Evolutionary conservation across 2,329 filamentous ascomycete genomes (phyloP), one percentile per base, ranked within the genome.

Genomic region (Helminthosporium solani): DNA sequence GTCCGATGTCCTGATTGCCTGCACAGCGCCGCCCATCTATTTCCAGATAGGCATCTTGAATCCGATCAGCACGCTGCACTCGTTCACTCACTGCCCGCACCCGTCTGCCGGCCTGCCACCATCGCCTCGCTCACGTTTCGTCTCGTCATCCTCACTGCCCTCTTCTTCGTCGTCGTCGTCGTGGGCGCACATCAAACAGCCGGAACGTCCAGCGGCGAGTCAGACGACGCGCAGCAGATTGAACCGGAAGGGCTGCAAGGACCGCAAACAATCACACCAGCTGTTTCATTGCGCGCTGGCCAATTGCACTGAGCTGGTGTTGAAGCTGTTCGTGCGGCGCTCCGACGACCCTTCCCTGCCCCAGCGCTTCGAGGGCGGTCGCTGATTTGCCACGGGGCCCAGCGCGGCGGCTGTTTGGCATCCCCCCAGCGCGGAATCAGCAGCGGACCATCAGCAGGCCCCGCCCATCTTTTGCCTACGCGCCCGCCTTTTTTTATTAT

Each of bases 221-320:
- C 64, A 64, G 43, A 43, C 18, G 44, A 37, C 33, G 44, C 44
- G 35, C 40, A 47, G 45, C 42, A 36, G 33, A 40, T 40, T 45
- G 47, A 52, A 30, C 52, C 44, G 46, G 52, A 48, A 49, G 47
- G 56, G 57, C 63, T 70, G 66, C 66, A 70, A 63, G 66, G 61
- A 55, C 61, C 37, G 50, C 58, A 63, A 50, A 47, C 61, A 56
- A 67, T 68, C 65, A 68, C 67, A 67, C 63, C 45, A 49, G 48
- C 53, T 56, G 63, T 65, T 67, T 67, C 63, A 61, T 51, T 56
- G 44, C 30, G 40, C 16, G 9, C 12, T 21, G 34, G 52, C 58
- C 56, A 58, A 57, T 56, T 50, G 52, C 48, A 39, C 44, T 34
- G 40, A 40, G 46, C 38, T 50, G 46, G 42, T 40, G 44, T 50